Conservation (phyloP, 805 yeast species). For the Pichia occidentalis region DNA sequence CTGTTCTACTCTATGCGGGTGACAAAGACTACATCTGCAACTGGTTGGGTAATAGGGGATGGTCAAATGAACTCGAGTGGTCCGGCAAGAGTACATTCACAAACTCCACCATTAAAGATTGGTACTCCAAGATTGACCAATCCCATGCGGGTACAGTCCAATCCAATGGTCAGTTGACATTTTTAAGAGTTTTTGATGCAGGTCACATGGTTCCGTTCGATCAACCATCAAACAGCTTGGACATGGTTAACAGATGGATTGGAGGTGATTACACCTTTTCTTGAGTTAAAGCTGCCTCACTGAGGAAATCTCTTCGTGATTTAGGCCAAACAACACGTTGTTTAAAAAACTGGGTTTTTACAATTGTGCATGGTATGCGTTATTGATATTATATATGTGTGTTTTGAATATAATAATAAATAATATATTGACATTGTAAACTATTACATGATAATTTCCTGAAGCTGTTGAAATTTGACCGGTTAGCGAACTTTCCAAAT, state of each 20-base stretch:
- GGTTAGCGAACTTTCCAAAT: too few species aligned
- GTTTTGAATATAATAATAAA: too few species aligned
- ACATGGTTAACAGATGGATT: constrained; percentile 84
- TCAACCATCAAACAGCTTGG: constrained; percentile 72
- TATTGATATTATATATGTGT: too few species aligned
- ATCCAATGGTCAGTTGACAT: constrained; percentile 60
- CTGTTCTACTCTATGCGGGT: constrained; percentile 89
- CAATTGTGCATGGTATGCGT: too few species aligned
- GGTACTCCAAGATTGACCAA: constrained; percentile 28
- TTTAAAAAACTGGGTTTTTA: too few species aligned
- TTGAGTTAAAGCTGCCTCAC: neutral
- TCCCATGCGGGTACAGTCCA: constrained; percentile 34
- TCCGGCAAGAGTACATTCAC: constrained; percentile 14
- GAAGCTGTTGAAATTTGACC: too few species aligned
- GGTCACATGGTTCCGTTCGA: constrained; percentile 97
- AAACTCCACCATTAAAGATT: constrained; percentile 15
- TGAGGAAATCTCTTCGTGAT: too few species aligned
- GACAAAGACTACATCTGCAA: constrained; percentile 95
- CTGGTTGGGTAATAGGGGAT: constrained; percentile 90
- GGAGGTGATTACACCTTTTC: constrained; percentile 46
- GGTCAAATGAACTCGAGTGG: constrained; percentile 67
- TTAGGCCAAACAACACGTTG: too few species aligned
- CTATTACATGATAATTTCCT: too few species aligned
- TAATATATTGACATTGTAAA: too few species aligned
- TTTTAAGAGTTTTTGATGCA: constrained; percentile 77